Percentiles rank a stretch among this genome's conserved stretches.
Conservation (phyloP, 2,329 filamentous ascomycete species). For the Chrysosporium keratinophilum region DNA sequence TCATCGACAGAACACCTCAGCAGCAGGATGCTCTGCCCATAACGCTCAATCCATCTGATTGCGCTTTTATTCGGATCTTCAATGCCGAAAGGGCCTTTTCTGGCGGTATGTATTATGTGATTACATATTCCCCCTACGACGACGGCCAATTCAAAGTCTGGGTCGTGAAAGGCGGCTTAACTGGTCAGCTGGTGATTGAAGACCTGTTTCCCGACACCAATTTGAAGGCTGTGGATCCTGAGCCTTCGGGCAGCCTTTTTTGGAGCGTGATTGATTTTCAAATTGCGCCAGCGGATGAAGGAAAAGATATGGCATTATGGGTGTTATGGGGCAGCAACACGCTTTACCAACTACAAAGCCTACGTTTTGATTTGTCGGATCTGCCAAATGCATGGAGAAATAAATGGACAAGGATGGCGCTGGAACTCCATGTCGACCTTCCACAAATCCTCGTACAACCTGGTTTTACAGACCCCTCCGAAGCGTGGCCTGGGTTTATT, state of each 20-base stretch:
- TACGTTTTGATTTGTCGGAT: conserved; percentile 61
- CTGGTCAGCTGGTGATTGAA: conserved; percentile 48
- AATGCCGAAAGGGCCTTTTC: conserved; percentile 43
- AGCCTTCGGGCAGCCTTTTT: conserved; percentile 57
- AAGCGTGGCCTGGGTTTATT: conserved; percentile 78
- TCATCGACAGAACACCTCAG: conserved; percentile 58
- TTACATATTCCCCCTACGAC: conserved; percentile 80
- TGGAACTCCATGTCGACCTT: conserved; percentile 47
- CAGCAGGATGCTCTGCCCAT: conserved; percentile 62
- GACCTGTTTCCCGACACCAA: conserved; percentile 58
- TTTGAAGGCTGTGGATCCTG: conserved; percentile 55
- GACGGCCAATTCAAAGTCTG: conserved; percentile 92
- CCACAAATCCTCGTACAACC: conserved; percentile 51
- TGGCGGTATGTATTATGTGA: conserved; percentile 49
- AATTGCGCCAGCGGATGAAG: conserved; percentile 45
- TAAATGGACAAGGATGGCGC: conserved; percentile 59
- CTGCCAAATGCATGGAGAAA: conserved; percentile 52
- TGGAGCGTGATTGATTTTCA: conserved; percentile 74
- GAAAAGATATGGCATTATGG: conserved; percentile 56
- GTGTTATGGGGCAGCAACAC: conserved; percentile 77
- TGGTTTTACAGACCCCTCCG: conserved; percentile 59
- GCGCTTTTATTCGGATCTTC: conserved; percentile 64
- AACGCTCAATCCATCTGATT: conserved; percentile 67
- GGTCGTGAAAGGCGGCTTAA: conserved; percentile 57
- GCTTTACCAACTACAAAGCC: conserved; percentile 60